Evolutionary conservation across 2,329 filamentous ascomycete genomes (phyloP), one percentile per base, ranked within the genome.

Genomic region (Xylaria sp.): DNA sequence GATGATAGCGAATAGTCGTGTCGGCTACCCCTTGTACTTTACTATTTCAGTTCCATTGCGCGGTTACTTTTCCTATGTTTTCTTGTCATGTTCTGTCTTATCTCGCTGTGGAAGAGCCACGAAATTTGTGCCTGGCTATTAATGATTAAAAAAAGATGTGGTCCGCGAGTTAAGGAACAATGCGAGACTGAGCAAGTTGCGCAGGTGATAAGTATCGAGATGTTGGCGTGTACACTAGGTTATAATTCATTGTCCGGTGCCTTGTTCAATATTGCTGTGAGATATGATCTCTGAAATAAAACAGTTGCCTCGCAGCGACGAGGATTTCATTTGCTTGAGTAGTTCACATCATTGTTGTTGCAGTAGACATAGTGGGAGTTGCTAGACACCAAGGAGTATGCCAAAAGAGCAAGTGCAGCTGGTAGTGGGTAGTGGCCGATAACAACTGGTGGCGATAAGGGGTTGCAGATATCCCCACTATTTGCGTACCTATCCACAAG

Each of bases 161-260:
- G 49, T 58, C 43, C 41, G n/a, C 20, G 12, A 13, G 25, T 15
- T 18, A 55, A 33, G 36, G 39, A 3, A 28, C 31, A 3, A 28
- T 43, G 28, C 23, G 12, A 23, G 63, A 66, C 39, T 12, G 57
- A 54, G 31, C 18, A 56, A 51, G 28, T 39, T 49, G 48, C 33
- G 59, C 54, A 43, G 59, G 23, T 15, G 62, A 62, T 10, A 25
- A 46, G 15, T 51, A 2, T 43, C 15, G 60, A 25, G 55, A 33
- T 60, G n/a, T 58, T 49, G 41, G 15, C 56, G 20, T 70, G 64
- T 66, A 66, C 48, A 62, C 41, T 71, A 69, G 33, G 33, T 36
- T 9, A 48, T 70, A 46, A 23, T 52, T 33, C 52, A 49, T 25
- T 36, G 23, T 48, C 5, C 9, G 20, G 41, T 46, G 18, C 5